Evolutionary conservation across 2,329 filamentous ascomycete genomes (phyloP).

Genomic region (Penicillium sp.): DNA sequence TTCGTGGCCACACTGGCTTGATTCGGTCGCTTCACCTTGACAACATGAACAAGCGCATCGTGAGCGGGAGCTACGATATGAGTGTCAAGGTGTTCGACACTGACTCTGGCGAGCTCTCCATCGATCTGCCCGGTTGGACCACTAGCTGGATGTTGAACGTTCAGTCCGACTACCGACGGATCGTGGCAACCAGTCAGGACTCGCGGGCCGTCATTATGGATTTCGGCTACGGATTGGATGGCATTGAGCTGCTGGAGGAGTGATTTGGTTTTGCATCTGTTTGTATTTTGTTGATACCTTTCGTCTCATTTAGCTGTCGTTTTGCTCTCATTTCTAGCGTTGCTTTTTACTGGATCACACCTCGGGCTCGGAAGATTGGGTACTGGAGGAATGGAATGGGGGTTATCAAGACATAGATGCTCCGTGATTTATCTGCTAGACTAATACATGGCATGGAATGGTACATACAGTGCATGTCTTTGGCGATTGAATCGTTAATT

Average conservation of each 20-base stretch:
- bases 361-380: slow-evolving; percentile 7
- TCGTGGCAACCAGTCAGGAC: slow-evolving; percentile 93
- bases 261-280: slow-evolving; percentile 21
- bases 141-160: slow-evolving; percentile 95
- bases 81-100: slow-evolving; percentile 95
- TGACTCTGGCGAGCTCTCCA: slow-evolving; percentile 72
- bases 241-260: slow-evolving; percentile 54
- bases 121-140: slow-evolving; percentile 93
- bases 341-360: slow-evolving; percentile 18
- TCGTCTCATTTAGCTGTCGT: slow-evolving; percentile 16
- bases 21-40: slow-evolving; percentile 92
- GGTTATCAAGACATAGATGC: slow-evolving; percentile 11
- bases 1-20: slow-evolving; percentile 79
- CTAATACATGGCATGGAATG: not conserved
- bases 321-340: slow-evolving; percentile 15
- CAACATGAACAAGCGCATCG: slow-evolving; percentile 77
- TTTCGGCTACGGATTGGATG: slow-evolving; percentile 68
- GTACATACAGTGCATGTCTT: not conserved
- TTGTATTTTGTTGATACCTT: slow-evolving; percentile 14
- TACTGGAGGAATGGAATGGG: not conserved
- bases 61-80: slow-evolving; percentile 92
- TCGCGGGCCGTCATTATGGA: slow-evolving; percentile 91
- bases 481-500: no score
- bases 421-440: slow-evolving; percentile 1
- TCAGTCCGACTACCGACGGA: slow-evolving; percentile 91